Evolutionary conservation across 2,329 filamentous ascomycete genomes (phyloP), one percentile per base, ranked within the genome.

Genomic region (Scleromitrula shiraiana): DNA sequence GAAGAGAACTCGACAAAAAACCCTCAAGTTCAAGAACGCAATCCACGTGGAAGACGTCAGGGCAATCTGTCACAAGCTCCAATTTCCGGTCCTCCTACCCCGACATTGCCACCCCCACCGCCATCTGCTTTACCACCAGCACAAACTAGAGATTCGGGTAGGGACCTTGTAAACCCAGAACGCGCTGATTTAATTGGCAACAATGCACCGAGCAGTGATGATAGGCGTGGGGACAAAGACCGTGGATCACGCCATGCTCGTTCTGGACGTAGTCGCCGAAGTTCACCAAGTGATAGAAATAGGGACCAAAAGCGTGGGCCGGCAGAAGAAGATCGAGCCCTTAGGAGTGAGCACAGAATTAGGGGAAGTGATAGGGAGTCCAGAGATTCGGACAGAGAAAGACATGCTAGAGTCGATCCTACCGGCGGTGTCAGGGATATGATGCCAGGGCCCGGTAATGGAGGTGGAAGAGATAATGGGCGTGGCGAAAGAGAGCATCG

Each of bases 61-160:
- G 53, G 67, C 53, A 61, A 62, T 54, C 65, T 77, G 76, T 56
- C 73, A 76, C 17, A 69, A 77, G 15, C 76, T 70, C 3, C 77
- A 72, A 36, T 73, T 68, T 44, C 76, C 71, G 20, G 73, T 71
- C 17, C 67, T 67, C 17, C 67, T 67, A 40, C 76, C 1, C 75
- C 76, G 19, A 74, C 72, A 15, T 76, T 77, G 7, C 74, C 77
- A 5, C 66, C 70, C 6, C 66, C 70, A 14, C 41, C 67, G 67
- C 39, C 68, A 64, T 15, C 52, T 12, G 53, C 50, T 26, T 54
- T 52, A 44, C 45, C 52, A n/a, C 53, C 55, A 2, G n/a, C 41
- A 23, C 45, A 48, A 42, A 19, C 38, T 22, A 56, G 53, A 40
- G 59, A 63, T 36, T 14, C 39, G 20, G 50, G 44, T 6, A 49